Base-by-base conservation (phyloP, 441 rosid species). In the Populus tomentosa region DNA sequence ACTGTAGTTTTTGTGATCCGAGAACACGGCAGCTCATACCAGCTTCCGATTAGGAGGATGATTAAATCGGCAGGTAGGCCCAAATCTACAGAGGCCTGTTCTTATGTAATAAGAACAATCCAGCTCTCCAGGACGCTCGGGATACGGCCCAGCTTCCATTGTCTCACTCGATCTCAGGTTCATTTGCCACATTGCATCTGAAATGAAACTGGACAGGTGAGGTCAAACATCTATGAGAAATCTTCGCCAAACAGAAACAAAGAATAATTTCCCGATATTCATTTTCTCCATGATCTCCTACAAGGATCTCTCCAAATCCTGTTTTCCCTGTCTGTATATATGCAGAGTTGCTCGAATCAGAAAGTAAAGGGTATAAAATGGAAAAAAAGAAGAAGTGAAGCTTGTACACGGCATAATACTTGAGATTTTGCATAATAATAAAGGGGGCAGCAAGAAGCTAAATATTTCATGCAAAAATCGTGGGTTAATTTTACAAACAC, bases 71-170 rank as follows among this genome's bases (percentile, higher is more conserved):
- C 99, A 97, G 66, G 94, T 91, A 28, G 93, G 86, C 9, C 98
- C 98, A 86, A 90, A 97, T 87, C 98, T 88, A 83, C 99, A 97
- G 72, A 97, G 92, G 53, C 99, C 98, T 67, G 99, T 97, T 88
- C 98, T 86, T 70, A 97, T 92, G 83, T 94, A 97, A 86, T 93
- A 94, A 79, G 98, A 90, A 85, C 99, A 97, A 88, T 94, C 97
- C 11, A 88, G 97, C 86, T 94, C 98, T 75, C 98, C 98, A 61
- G 93, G 94, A 70, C 94, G 91, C 82, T 94, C 92, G 32, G 99
- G 98, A 78, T 91, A 93, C n/a, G 93, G 82, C 71, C 92, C 91
- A 53, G 92, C 40, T 82, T 97, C 98, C 90, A 90, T 85, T 10
- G 88, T 71, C 87, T 91, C 99, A 75, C 84, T 86, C 23, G 91